Evolutionary conservation across 2,329 filamentous ascomycete species (phyloP).

Genomic region (Beauveria pseudobassiana): DNA sequence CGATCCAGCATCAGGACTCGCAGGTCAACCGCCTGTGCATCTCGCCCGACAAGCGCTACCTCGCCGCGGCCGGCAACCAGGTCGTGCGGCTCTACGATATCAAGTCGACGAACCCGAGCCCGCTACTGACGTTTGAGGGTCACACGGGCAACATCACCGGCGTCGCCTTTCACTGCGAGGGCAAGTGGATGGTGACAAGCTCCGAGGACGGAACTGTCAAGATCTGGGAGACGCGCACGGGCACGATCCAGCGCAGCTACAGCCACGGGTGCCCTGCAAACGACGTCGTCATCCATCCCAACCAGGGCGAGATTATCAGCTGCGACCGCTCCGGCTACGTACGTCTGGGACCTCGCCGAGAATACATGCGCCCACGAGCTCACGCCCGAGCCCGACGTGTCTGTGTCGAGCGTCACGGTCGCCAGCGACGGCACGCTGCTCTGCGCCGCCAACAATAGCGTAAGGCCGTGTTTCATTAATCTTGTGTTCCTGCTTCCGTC

Average conservation of each 20-base stretch:
- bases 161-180: conserved; percentile 95
- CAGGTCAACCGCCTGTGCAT: conserved; percentile 98
- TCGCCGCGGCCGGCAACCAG: conserved; percentile 72
- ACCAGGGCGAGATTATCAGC: conserved; percentile 96
- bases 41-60: conserved; percentile 93
- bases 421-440: conserved; percentile 89
- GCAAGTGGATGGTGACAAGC: conserved; percentile 99
- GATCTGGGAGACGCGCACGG: conserved; percentile 89
- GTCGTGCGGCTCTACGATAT: conserved; percentile 98
- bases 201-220: conserved; percentile 95
- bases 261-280: conserved; percentile 84
- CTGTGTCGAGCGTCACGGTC: conserved; percentile 89
- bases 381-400: conserved; percentile 91
- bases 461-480: conserved; percentile 33
- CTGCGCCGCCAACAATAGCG: conserved; percentile 86
- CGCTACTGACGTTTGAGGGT: conserved; percentile 88
- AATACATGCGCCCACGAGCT: conserved; percentile 96
- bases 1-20: conserved; percentile 95
- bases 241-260: conserved; percentile 86
- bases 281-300: conserved; percentile 98
- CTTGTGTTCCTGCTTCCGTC: not conserved
- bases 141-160: conserved; percentile 95
- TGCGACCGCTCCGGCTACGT: conserved; percentile 91
- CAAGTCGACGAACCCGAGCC: conserved; percentile 94
- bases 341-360: conserved; percentile 92